Conservation (phyloP, 2,329 filamentous ascomycete species). For the Fusarium pseudonygamai region DNA sequence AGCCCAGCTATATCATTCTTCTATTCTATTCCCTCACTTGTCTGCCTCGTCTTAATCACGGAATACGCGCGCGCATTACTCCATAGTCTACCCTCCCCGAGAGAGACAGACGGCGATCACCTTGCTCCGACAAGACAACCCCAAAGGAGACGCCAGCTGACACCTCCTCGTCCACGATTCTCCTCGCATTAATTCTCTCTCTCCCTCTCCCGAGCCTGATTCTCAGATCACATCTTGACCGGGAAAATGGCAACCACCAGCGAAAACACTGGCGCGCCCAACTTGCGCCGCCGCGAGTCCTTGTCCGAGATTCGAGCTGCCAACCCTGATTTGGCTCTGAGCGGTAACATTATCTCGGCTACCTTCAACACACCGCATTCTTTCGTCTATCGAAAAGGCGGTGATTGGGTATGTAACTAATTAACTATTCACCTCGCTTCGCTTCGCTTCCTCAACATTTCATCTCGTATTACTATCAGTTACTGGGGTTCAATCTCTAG, state of each 20-base stretch:
- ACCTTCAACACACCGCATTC: conserved; percentile 72
- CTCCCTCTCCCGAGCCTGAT: background rate
- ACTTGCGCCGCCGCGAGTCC: conserved; percentile 59
- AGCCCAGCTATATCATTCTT: background rate
- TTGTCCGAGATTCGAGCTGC: conserved; percentile 64
- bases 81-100: background rate
- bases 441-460: conserved; percentile 16
- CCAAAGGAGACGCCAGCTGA: conserved; percentile 27
- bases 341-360: conserved; percentile 72
- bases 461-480: conserved; percentile 25
- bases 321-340: conserved; percentile 66
- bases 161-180: conserved; percentile 13
- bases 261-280: conserved; percentile 16
- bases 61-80: conserved; percentile 23
- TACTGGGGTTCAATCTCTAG: conserved; percentile 22
- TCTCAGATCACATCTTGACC: conserved; percentile 1
- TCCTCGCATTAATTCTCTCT: background rate
- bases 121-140: conserved; percentile 27
- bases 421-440: conserved; percentile 13
- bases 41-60: conserved; percentile 33
- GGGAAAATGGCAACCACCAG: conserved; percentile 25
- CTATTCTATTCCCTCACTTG: background rate
- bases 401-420: conserved; percentile 66
- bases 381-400: conserved; percentile 65
- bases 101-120: conserved; percentile 26